A percentile compares a stretch with the other conserved stretches of the same genome.
These are phyloP conservation scores for Mycogone perniciosa DNA, from an alignment of 2,329 filamentous ascomycete species.

Conservation along the genomic window DNA sequence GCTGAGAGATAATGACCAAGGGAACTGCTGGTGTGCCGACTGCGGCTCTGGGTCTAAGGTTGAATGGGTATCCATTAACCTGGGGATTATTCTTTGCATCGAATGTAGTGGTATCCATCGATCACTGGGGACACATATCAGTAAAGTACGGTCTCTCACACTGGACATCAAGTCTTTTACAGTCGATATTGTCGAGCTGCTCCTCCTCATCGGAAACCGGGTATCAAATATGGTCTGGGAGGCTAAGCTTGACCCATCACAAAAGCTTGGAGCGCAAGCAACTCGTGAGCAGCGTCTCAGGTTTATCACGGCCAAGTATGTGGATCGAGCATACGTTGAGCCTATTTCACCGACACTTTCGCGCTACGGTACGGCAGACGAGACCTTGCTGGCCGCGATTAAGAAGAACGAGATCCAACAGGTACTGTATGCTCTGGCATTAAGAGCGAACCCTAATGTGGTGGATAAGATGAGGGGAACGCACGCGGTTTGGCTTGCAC, in stretches of 20 bases:
- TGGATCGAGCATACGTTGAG: slow-evolving; percentile 74
- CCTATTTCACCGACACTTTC: slow-evolving; percentile 69
- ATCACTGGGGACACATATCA: slow-evolving; percentile 93
- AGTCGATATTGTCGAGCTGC: slow-evolving; percentile 89
- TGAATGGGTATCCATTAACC: slow-evolving; percentile 98
- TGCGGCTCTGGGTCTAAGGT: slow-evolving; percentile 88
- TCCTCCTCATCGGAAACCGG: slow-evolving; percentile 86
- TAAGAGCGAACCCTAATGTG: slow-evolving; percentile 81
- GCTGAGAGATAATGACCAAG: slow-evolving; percentile 83
- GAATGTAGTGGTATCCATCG: slow-evolving; percentile 97
- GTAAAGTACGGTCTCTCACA: slow-evolving; percentile 91
- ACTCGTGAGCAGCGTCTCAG: slow-evolving; percentile 84
- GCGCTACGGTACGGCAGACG: slow-evolving; percentile 71
- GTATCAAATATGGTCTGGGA: slow-evolving; percentile 98
- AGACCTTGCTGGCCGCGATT: slow-evolving; percentile 83
- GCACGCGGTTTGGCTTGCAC: slow-evolving; percentile 81
- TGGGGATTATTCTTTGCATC: slow-evolving; percentile 93
- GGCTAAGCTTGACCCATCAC: slow-evolving; percentile 64
- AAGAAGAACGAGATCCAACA: slow-evolving; percentile 95
- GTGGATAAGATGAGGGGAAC: slow-evolving; percentile 81
- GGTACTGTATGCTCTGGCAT: slow-evolving; percentile 82
- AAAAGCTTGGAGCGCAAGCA: slow-evolving; percentile 70
- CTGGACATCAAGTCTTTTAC: slow-evolving; percentile 96
- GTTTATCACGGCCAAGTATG: slow-evolving; percentile 95
- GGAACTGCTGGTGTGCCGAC: slow-evolving; percentile 90